phyloP scores from a whole-genome alignment of 495 filamentous ascomycete genomes.

The Cenococcum geophilum region DNA sequence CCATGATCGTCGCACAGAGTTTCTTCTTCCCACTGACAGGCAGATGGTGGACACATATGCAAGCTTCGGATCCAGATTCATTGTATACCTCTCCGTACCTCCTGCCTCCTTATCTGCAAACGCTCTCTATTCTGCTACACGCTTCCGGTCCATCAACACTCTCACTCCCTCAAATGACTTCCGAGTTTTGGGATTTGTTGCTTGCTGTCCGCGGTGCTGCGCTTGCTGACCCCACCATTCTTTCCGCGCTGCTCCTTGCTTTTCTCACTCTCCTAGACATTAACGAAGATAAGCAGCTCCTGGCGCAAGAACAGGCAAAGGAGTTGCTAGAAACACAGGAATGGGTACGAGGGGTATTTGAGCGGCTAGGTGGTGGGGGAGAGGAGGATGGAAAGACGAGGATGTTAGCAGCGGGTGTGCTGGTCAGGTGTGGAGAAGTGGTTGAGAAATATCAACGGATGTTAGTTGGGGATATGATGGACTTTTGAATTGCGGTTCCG shows the following conservation, averaged over 20 bases:
- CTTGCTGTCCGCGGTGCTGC: constrained; percentile 43
- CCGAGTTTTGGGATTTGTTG: constrained; percentile 63
- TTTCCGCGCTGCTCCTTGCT: constrained; percentile 68
- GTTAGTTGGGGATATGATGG: constrained; percentile 55
- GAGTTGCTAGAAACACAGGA: constrained; percentile 56
- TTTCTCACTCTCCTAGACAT: constrained; percentile 78
- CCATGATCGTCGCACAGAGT: constrained; percentile 61
- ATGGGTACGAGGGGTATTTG: constrained; percentile 69
- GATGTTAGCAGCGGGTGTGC: constrained; percentile 72
- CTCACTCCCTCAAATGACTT: constrained; percentile 59
- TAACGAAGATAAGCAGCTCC: constrained; percentile 51
- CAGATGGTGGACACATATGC: constrained; percentile 46
- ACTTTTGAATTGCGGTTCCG: constrained; percentile 31
- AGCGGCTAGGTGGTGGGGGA: constrained; percentile 47
- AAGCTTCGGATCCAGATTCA: constrained; percentile 38
- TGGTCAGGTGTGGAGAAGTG: constrained; percentile 71
- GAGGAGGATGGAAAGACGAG: constrained; percentile 54
- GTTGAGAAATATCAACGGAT: constrained; percentile 73
- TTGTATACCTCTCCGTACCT: constrained; percentile 55
- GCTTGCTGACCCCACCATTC: constrained; percentile 53
- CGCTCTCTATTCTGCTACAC: constrained; percentile 58
- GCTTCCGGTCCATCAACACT: constrained; percentile 59
- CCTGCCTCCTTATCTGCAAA: constrained; percentile 57
- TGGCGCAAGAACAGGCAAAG: constrained; percentile 53
- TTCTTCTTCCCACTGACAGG: constrained; percentile 76